Percentiles rank a stretch among this genome's conserved stretches.
Conservation (phyloP, 1,284 basidiomycete species). For the Apiotrichum veenhuisii region DNA sequence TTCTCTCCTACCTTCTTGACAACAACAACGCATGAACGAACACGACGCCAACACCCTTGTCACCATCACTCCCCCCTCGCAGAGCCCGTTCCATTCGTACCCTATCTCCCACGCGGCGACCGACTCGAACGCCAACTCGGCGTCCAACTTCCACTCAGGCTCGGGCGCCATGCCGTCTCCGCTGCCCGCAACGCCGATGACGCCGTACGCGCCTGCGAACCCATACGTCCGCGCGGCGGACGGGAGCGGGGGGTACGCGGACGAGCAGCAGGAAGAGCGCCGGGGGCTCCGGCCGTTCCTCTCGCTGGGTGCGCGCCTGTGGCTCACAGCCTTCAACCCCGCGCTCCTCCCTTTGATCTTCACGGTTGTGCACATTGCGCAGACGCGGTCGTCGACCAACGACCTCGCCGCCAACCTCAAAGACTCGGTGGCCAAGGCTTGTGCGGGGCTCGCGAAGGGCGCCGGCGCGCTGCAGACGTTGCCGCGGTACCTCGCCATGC, state of each 20-base stretch:
- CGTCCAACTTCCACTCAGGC: neutral
- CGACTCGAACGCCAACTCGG: neutral
- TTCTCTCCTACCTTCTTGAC: neutral
- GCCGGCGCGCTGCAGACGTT: conserved; percentile 76
- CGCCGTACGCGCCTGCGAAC: neutral
- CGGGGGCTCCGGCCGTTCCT: conserved; percentile 65
- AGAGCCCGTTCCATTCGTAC: neutral
- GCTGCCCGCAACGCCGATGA: neutral
- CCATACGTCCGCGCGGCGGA: no score
- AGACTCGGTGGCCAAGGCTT: conserved; percentile 67
- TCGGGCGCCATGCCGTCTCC: neutral
- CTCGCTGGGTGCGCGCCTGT: conserved; percentile 71
- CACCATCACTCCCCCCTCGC: neutral
- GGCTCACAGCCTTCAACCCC: conserved; percentile 67
- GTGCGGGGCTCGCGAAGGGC: conserved; percentile 74
- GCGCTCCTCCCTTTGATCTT: conserved; percentile 77
- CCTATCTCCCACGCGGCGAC: neutral
- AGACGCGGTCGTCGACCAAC: conserved; percentile 60
- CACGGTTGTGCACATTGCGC: conserved; percentile 71
- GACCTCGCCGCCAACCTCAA: conserved; percentile 70
- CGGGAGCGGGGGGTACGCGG: neutral
- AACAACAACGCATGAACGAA: neutral
- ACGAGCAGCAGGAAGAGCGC: neutral
- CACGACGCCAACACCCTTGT: neutral
- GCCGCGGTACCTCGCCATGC: conserved; percentile 78